Conservation (phyloP, 139 green algal species). For the Chlamydomonas sphaeroides region DNA sequence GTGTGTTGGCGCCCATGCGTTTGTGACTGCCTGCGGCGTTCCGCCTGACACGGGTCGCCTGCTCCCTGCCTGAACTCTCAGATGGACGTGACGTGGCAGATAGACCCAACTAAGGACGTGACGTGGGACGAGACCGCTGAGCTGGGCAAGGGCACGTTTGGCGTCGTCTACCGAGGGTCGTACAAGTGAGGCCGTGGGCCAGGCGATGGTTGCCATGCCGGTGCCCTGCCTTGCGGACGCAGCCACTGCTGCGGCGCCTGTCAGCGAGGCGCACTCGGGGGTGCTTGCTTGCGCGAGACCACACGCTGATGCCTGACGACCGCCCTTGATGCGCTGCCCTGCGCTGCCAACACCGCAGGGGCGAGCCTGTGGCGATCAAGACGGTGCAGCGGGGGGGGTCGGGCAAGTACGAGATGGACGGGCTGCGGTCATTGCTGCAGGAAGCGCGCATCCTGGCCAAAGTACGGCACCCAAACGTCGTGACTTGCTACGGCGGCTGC, state of each 20-base stretch:
- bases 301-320: too few relatives aligned
- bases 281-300: too few relatives aligned
- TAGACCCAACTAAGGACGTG: neutral
- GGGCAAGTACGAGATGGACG: neutral
- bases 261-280: too few relatives aligned
- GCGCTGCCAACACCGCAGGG: too few relatives aligned
- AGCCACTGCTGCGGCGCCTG: too few relatives aligned
- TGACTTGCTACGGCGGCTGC: conserved; percentile 42
- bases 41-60: too few relatives aligned
- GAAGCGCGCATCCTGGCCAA: conserved; percentile 39
- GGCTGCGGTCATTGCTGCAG: neutral
- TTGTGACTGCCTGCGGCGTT: too few relatives aligned
- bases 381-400: neutral
- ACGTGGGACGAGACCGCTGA: neutral
- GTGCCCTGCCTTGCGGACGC: too few relatives aligned
- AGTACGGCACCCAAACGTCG: conserved; percentile 37
- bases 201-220: neutral
- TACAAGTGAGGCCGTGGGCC: neutral
- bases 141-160: neutral
- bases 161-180: neutral
- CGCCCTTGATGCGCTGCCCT: too few relatives aligned
- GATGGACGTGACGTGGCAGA: neutral
- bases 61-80: too few relatives aligned
- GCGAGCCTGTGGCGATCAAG: neutral
- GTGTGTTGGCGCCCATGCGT: too few relatives aligned